Conservation (phyloP, 1,284 basidiomycete species). For the Trichosporon coremiiforme region DNA sequence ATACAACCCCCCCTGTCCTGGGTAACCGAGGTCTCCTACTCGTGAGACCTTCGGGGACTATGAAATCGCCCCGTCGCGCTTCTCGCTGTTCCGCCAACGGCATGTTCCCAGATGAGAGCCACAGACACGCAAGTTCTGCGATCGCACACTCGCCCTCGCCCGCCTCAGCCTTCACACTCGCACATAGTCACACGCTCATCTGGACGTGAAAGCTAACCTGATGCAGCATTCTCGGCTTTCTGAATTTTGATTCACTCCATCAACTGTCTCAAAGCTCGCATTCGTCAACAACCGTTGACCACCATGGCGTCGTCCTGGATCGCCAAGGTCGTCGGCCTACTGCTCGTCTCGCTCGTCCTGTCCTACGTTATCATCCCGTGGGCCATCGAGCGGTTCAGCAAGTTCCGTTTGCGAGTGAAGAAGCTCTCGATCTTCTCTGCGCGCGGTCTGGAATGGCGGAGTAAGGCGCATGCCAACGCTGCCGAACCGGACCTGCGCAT, state of each 20-base stretch:
- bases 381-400: constrained; percentile 28
- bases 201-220: neutral
- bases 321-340: constrained; percentile 22
- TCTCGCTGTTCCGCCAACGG: neutral
- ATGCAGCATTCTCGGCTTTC: constrained; percentile 10
- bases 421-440: constrained; percentile 34
- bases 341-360: constrained; percentile 26
- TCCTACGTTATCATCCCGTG: constrained; percentile 34
- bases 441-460: constrained; percentile 49
- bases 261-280: neutral
- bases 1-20: neutral
- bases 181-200: neutral
- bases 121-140: neutral
- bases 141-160: neutral
- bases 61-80: neutral
- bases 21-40: neutral
- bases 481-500: constrained; percentile 40
- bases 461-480: constrained; percentile 24
- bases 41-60: neutral
- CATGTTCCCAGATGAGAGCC: neutral
- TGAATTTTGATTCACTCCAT: constrained; percentile 4
- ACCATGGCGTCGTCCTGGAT: constrained; percentile 17
- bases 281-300: neutral
- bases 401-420: constrained; percentile 33
- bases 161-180: neutral